phyloP scores from a whole-genome alignment of 345 rosid genomes.

The Pistacia atlantica region DNA sequence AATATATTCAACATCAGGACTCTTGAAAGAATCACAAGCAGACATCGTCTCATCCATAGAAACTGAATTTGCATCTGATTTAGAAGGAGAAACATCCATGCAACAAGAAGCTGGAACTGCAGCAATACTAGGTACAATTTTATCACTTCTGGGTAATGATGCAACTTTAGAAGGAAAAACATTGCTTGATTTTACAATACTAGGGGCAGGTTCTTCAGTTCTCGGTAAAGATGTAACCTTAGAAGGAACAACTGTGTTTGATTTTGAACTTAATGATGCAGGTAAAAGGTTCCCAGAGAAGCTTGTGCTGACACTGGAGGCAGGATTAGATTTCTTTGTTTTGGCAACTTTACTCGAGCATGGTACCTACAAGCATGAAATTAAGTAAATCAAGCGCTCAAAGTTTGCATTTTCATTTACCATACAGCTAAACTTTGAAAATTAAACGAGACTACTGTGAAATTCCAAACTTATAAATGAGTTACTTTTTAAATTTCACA shows the following conservation, averaged over 20 bases:
- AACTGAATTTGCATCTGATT: constrained; percentile 57
- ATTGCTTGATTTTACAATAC: constrained; percentile 22
- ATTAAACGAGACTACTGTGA: background rate
- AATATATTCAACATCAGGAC: constrained; percentile 83
- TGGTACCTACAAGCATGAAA: constrained; percentile 43
- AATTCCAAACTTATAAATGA: background rate
- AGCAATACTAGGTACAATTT: constrained; percentile 19
- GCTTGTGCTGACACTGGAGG: constrained; percentile 22
- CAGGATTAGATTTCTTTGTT: constrained; percentile 47
- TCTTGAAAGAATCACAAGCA: constrained; percentile 75
- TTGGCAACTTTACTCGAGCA: constrained; percentile 57
- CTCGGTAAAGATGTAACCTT: constrained; percentile 35
- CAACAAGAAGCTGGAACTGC: constrained; percentile 30
- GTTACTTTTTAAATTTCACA: no score
- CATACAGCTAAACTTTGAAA: background rate
- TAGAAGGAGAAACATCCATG: constrained; percentile 55
- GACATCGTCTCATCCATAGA: constrained; percentile 86
- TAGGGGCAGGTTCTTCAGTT: constrained; percentile 30
- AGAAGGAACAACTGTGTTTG: constrained; percentile 28
- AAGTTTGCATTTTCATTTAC: background rate
- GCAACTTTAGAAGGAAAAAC: constrained; percentile 35
- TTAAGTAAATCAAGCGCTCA: background rate
- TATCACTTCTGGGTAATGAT: constrained; percentile 36
- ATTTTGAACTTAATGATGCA: constrained; percentile 32
- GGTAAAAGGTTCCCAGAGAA: constrained; percentile 35